These are phyloP conservation scores for Cucurbita argyrosperma DNA, from an alignment of 306 rosid genomes.

Conservation along the genomic window DNA sequence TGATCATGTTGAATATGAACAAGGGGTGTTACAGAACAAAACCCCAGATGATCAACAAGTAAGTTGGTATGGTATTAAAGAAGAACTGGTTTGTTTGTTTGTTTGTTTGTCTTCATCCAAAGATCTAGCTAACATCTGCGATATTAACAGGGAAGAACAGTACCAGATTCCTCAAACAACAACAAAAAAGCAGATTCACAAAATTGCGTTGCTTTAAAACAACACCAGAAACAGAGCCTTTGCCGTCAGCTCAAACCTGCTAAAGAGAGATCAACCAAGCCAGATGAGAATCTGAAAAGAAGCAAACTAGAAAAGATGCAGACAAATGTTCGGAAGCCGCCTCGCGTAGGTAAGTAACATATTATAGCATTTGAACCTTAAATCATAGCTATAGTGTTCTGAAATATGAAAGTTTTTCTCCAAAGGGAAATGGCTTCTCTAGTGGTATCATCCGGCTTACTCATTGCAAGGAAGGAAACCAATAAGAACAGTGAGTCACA, in stretches of 20 bases:
- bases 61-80: slow-evolving; percentile 3
- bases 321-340: slow-evolving; percentile 13
- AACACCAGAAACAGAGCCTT: slow-evolving; percentile 11
- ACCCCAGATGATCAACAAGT: slow-evolving; percentile 19
- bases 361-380: neutral
- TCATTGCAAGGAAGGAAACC: slow-evolving; percentile 31
- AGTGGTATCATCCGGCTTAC: slow-evolving; percentile 17
- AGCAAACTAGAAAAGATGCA: slow-evolving; percentile 18
- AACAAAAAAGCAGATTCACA: slow-evolving; percentile 6
- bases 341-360: slow-evolving; percentile 28
- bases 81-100: neutral
- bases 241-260: neutral
- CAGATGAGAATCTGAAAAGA: slow-evolving; percentile 15
- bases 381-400: neutral
- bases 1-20: slow-evolving; percentile 10
- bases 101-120: neutral
- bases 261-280: slow-evolving; percentile 1
- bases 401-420: neutral
- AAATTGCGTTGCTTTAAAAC: slow-evolving; percentile 10
- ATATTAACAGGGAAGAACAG: slow-evolving; percentile 22
- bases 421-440: slow-evolving; percentile 29
- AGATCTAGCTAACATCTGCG: neutral
- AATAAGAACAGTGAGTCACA: slow-evolving; percentile 8
- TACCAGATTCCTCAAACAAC: slow-evolving; percentile 10
- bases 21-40: slow-evolving; percentile 12